Conservation (phyloP, 495 filamentous ascomycete genomes). For the Hamigera avellanea region DNA sequence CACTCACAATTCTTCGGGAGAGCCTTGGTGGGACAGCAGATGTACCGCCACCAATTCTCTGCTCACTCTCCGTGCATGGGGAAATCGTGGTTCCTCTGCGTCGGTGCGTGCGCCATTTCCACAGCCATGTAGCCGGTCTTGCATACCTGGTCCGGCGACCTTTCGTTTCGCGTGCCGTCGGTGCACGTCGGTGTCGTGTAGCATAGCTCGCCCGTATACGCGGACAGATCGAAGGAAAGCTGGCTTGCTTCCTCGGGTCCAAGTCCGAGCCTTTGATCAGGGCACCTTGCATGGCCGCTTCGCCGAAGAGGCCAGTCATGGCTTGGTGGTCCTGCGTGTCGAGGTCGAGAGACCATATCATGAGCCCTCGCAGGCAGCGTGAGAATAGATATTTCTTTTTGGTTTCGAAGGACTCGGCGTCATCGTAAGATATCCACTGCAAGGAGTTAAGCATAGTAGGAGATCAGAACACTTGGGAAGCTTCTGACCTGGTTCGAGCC, state of each 20-base stretch:
- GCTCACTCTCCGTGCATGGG: conserved; percentile 4
- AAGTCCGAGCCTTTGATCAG: background rate
- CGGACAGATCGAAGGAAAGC: background rate
- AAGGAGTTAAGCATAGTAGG: conserved; percentile 16
- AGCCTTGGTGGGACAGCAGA: conserved; percentile 19
- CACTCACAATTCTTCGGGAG: conserved; percentile 23
- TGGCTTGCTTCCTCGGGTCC: background rate
- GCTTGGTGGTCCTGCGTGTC: background rate
- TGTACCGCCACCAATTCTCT: conserved; percentile 16
- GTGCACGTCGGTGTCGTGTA: conserved; percentile 11
- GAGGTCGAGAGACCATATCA: conserved; percentile 20
- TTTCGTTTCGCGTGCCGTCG: conserved; percentile 7
- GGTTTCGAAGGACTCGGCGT: conserved; percentile 19
- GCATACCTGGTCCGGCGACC: conserved; percentile 7
- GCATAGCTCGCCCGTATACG: conserved; percentile 13
- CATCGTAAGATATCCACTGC: conserved; percentile 35
- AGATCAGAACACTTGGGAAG: conserved; percentile 20
- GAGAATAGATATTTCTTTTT: conserved; percentile 24
- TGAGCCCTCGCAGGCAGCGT: conserved; percentile 22
- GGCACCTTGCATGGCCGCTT: background rate
- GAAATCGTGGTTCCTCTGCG: conserved; percentile 3
- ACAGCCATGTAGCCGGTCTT: conserved; percentile 4
- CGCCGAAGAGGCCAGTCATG: background rate
- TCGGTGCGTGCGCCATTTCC: conserved; percentile 9
- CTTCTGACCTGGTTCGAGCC: conserved; percentile 11